A percentile compares a stretch with the other conserved stretches of the same genome.
These are phyloP conservation scores for Hydnomerulius pinastri DNA, from an alignment of 768 basidiomycete genomes.

Conservation along the genomic window DNA sequence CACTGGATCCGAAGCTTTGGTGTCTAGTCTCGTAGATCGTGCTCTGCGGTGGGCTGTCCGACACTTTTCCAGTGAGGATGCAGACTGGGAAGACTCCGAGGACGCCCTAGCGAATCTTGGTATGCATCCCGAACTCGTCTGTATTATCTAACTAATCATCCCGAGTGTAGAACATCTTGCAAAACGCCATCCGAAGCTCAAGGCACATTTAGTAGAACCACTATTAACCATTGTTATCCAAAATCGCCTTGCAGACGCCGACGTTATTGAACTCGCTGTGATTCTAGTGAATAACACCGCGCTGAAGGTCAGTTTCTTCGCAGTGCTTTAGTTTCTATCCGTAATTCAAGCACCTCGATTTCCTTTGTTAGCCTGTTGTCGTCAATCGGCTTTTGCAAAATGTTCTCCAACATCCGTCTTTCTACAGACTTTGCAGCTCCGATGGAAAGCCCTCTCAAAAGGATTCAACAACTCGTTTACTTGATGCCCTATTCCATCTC, in stretches of 20 bases:
- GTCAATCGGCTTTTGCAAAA: constrained; percentile 78
- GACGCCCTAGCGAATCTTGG: too few species aligned
- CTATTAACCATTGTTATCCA: too few species aligned
- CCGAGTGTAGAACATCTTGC: too few species aligned
- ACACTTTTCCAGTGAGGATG: too few species aligned
- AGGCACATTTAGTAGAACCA: too few species aligned
- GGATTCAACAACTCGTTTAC: constrained; percentile 51
- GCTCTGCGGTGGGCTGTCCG: too few species aligned
- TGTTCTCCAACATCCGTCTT: constrained; percentile 68
- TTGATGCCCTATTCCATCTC: constrained; percentile 68
- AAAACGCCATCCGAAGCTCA: too few species aligned
- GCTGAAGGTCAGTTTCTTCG: constrained; percentile 58
- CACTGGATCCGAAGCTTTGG: too few species aligned
- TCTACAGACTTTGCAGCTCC: constrained; percentile 47
- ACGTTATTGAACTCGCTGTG: constrained; percentile 45
- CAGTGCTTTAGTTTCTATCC: not conserved
- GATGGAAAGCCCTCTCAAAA: constrained; percentile 33
- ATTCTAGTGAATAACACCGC: constrained; percentile 40
- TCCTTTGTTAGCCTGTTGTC: constrained; percentile 54
- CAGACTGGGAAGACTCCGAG: too few species aligned
- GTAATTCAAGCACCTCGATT: not conserved
- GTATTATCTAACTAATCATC: too few species aligned
- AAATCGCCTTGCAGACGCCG: constrained; percentile 48
- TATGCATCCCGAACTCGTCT: too few species aligned
- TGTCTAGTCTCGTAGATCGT: too few species aligned